Conservation (phyloP, 2,329 filamentous ascomycete species). For the Nannizzia gypsea region DNA sequence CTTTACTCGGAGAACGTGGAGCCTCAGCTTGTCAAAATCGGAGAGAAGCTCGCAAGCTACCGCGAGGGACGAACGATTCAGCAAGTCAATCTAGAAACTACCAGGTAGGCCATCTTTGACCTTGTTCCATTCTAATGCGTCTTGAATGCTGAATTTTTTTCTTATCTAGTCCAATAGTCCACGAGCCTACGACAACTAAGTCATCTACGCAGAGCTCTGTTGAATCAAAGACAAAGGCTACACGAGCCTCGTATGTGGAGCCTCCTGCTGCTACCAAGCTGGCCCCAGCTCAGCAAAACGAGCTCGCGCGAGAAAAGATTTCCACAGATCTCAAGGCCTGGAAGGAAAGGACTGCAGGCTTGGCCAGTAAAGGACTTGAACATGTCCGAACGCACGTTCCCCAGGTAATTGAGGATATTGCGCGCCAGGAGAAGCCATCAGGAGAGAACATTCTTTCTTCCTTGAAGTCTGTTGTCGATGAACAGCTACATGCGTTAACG, state of each 20-base stretch:
- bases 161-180: background rate
- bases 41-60: constrained; percentile 64
- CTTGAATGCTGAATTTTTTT: background rate
- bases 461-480: constrained; percentile 55
- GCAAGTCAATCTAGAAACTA: constrained; percentile 8
- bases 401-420: constrained; percentile 61
- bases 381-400: constrained; percentile 51
- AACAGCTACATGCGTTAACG: constrained; percentile 56
- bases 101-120: background rate
- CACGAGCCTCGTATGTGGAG: constrained; percentile 17
- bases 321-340: constrained; percentile 60
- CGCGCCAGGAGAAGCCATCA: constrained; percentile 52
- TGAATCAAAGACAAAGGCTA: constrained; percentile 11
- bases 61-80: constrained; percentile 37
- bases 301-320: constrained; percentile 49
- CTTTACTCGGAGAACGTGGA: constrained; percentile 88
- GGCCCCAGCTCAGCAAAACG: constrained; percentile 25
- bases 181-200: background rate
- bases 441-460: constrained; percentile 46
- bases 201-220: background rate
- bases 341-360: constrained; percentile 78
- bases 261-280: constrained; percentile 19
- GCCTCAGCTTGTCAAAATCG: constrained; percentile 85
- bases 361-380: constrained; percentile 70
- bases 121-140: background rate